Evolutionary conservation across 345 rosid species (phyloP), one percentile per base, ranked within the genome.

Genomic region (Hibiscus tridactylites): DNA sequence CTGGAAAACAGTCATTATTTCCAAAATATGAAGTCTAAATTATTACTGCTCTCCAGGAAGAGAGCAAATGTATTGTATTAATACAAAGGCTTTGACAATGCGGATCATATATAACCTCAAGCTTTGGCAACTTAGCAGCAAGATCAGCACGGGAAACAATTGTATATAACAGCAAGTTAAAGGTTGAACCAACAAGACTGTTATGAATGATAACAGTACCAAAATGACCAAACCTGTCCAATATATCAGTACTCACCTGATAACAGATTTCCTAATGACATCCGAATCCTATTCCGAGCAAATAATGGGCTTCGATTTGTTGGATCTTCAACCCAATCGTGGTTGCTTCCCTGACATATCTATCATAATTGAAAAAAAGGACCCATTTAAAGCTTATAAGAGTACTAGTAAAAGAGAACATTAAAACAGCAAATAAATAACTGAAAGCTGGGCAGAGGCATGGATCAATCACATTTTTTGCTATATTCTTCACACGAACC

Each of bases 271-370:
- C 73, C 85, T 65, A 94, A 82, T 57, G 97, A 84, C 75, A 83
- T 80, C 37, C 93, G 85, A 77, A 91, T 94, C 83, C 97, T 87
- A 65, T 88, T 94, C 53, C 98, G 87, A 70, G 82, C 98, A 85
- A 83, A 94, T 56, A 87, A 74, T 21, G 81, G 77, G 74, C 82
- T 94, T 77, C 60, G 80, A 82, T 91, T 94, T 54, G 98, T 85
- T 33, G 97, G 97, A 85, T 94, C 97, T 49, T 91, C 97, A 75
- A 91, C 95, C 96, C 93, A 91, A 26, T 83, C 83, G 68, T 52
- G 79, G 58, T 73, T 65, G 61, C 72, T 80, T 61, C 79, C 82
- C 75, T 73, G 82, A 77, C 98, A 94, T 80, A 91, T 80, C 98
- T 94, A 81, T 71, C 9, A 39, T 74, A 77, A 66, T 6, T 16